Evolutionary conservation across 257 asterid species (phyloP).

Genomic region (Capsicum rhomboideum): DNA sequence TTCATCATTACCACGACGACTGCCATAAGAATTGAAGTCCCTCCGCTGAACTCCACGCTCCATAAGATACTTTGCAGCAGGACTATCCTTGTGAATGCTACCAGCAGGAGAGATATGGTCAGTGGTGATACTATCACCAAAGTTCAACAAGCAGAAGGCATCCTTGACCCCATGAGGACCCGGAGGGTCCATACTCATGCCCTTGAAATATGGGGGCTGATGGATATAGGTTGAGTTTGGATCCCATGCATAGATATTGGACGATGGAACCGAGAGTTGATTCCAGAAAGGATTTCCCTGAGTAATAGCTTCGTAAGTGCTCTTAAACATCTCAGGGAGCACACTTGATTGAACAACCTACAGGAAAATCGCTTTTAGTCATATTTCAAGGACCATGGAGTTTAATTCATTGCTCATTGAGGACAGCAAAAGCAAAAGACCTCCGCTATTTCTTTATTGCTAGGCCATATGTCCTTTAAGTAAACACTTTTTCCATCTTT

Average conservation of each 20-base stretch:
- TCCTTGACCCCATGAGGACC: slow-evolving; percentile 81
- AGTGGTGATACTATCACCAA: slow-evolving; percentile 95
- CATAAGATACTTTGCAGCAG: slow-evolving; percentile 78
- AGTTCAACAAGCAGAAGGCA: slow-evolving; percentile 74
- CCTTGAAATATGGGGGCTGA: slow-evolving; percentile 86
- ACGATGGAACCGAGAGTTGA: slow-evolving; percentile 57
- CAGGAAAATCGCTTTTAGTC: neutral
- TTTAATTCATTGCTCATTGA: neutral
- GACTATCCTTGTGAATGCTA: slow-evolving; percentile 87
- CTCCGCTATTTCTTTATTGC: slow-evolving; percentile 81
- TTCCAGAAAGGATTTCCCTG: slow-evolving; percentile 82
- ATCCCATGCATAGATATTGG: slow-evolving; percentile 83
- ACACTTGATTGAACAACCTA: slow-evolving; percentile 93
- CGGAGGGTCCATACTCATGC: slow-evolving; percentile 80
- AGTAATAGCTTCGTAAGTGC: slow-evolving; percentile 86
- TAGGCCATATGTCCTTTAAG: slow-evolving; percentile 88
- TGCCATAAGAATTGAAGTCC: slow-evolving; percentile 92
- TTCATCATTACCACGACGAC: slow-evolving; percentile 97
- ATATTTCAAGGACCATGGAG: neutral
- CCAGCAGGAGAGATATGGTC: slow-evolving; percentile 99
- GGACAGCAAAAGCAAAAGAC: slow-evolving; percentile 16
- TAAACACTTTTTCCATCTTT: slow-evolving; percentile 72
- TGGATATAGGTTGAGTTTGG: slow-evolving; percentile 77
- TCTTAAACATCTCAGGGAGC: slow-evolving; percentile 90
- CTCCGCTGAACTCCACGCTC: slow-evolving; percentile 84